Percentiles rank a stretch among this genome's conserved stretches.
phyloP scores from a whole-genome alignment of 306 rosid species.

The Geum urbanum region DNA sequence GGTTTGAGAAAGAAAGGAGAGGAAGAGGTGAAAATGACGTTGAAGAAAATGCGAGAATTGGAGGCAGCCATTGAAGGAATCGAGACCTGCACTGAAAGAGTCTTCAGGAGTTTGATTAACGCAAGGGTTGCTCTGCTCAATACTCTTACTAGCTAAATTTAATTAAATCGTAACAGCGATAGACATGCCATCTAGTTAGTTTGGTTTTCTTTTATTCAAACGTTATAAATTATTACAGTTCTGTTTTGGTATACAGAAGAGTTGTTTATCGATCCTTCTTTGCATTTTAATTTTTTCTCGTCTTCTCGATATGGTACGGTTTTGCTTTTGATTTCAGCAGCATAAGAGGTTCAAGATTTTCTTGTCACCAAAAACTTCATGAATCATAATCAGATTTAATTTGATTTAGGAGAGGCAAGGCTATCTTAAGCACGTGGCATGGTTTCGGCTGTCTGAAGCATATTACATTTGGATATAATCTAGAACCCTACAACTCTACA shows the following conservation, averaged over 20 bases:
- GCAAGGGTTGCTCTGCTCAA: constrained; percentile 68
- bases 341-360: neutral
- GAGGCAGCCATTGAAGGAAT: constrained; percentile 44
- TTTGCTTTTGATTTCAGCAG: no score
- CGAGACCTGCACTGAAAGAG: constrained; percentile 44
- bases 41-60: constrained; percentile 64
- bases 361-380: no score
- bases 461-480: no score
- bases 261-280: neutral
- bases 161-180: neutral
- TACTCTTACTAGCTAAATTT: constrained; percentile 31
- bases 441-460: no score
- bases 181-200: neutral
- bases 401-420: neutral
- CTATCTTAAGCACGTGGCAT: neutral
- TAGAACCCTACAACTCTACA: no score
- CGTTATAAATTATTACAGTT: neutral
- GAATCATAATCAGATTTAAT: neutral
- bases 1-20: constrained; percentile 52
- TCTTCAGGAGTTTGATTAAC: constrained; percentile 66
- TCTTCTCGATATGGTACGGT: no score
- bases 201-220: neutral
- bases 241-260: neutral
- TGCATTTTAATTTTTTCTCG: neutral
- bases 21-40: constrained; percentile 41